Evolutionary conservation across 1,139 yeast genomes (phyloP), one percentile per base, ranked within the genome.

Genomic region (Nakaseomyces bracarensis): DNA sequence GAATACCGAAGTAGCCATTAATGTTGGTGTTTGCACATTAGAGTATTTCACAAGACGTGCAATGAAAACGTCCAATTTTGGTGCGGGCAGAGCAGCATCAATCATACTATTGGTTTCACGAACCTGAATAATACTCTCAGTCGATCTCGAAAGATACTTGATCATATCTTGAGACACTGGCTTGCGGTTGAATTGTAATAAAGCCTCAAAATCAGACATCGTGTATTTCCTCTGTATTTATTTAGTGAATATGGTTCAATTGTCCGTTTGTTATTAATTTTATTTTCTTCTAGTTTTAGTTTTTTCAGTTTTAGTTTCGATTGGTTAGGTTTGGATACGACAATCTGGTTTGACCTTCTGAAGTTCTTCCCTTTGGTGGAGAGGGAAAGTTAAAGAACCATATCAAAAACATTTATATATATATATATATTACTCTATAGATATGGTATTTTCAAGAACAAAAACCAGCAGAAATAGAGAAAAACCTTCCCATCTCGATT

Each of bases 21-120:
- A 71, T 1, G 97, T 91, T 31, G 96, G 89, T 3, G 95, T 84
- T 66, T 89, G 96, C 19, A 91, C 97, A 60, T 89, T 87, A 11
- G 96, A 85, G 56, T 82, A 78, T 45, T 70, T 71, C 48, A 89
- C 80, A 51, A 89, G 69, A 39, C 74, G 75, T 49, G 77, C 72
- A 53, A 89, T 87, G 67, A 89, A 89, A 14, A 67, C 66, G 36
- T 69, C 69, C 47, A 89, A 64, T 0, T 79, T 61, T 10, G 53
- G 50, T 19, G 49, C 47, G 35, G 44, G 41, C 8, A 41, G 15
- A 4, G 43, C 39, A 18, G 25, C 41, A 11, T 45, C 30, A 8
- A 36, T 41, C 37, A 45, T 19, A 30, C 45, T 45, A 37, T 45
- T 43, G 44, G 60, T 33, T 22, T 59, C 54, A 49, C 70, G 71